Conservation (phyloP, 176 grass and related monocot genomes). For the Avena atlantica region DNA sequence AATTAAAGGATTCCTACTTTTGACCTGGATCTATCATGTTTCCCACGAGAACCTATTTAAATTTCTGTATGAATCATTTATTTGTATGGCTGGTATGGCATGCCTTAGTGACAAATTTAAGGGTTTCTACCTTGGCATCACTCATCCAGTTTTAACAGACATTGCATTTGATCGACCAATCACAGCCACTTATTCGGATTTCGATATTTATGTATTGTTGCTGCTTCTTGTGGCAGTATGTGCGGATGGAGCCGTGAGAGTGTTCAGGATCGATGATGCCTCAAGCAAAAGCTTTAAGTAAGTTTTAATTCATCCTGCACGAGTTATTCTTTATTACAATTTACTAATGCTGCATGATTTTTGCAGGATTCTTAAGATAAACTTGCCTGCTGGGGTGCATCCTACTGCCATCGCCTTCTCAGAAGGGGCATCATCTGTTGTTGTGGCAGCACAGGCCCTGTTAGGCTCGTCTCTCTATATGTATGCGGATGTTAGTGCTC, state of each 20-base stretch:
- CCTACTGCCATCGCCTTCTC: slow-evolving; percentile 84
- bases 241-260: slow-evolving; percentile 81
- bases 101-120: background rate
- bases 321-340: background rate
- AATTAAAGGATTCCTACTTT: background rate
- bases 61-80: slow-evolving; percentile 1
- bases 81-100: background rate
- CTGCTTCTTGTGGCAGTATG: slow-evolving; percentile 63
- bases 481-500: slow-evolving; percentile 82
- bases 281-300: slow-evolving; percentile 99
- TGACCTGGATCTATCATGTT: background rate
- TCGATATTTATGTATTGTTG: background rate
- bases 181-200: background rate
- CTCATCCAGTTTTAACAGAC: background rate
- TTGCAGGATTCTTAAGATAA: slow-evolving; percentile 77
- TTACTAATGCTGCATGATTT: background rate
- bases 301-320: background rate
- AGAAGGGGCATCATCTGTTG: slow-evolving; percentile 75
- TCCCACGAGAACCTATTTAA: background rate
- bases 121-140: background rate
- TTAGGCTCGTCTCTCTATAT: slow-evolving; percentile 85
- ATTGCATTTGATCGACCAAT: background rate
- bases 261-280: slow-evolving; percentile 85
- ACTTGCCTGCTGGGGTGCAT: slow-evolving; percentile 89
- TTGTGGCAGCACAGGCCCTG: slow-evolving; percentile 81